Conservation (phyloP, 2,329 filamentous ascomycete species). For the Cladosporium sp. region DNA sequence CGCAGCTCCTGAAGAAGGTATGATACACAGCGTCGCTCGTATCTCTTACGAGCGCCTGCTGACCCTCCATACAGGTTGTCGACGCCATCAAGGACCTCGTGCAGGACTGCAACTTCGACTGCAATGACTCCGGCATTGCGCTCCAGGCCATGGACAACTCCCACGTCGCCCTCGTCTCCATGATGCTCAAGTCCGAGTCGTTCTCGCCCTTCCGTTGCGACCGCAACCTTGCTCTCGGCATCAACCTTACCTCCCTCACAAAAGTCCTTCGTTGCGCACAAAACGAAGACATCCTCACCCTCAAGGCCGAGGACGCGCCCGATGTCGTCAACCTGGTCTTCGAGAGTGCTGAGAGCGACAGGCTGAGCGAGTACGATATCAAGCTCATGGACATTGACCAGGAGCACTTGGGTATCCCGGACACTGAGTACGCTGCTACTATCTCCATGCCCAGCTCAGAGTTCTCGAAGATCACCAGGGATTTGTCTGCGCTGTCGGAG, state of each 20-base stretch:
- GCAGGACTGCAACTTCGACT: conserved; percentile 99
- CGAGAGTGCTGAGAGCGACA: conserved; percentile 83
- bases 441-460: conserved; percentile 85
- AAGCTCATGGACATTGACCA: conserved; percentile 99
- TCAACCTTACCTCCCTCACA: conserved; percentile 94
- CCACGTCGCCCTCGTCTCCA: conserved; percentile 96
- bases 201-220: conserved; percentile 97
- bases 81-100: conserved; percentile 99
- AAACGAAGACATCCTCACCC: conserved; percentile 88
- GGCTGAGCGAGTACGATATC: conserved; percentile 97
- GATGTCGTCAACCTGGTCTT: conserved; percentile 95
- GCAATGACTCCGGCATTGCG: conserved; percentile 98
- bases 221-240: conserved; percentile 92
- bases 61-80: conserved; percentile 67
- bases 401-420: conserved; percentile 96
- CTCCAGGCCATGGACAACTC: conserved; percentile 99
- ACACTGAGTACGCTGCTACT: conserved; percentile 95
- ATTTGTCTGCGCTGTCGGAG: conserved; percentile 88
- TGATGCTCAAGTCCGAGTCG: conserved; percentile 94
- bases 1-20: conserved; percentile 92
- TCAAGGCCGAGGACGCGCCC: conserved; percentile 96
- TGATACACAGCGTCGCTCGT: conserved; percentile 19
- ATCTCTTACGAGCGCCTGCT: conserved; percentile 19
- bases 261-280: conserved; percentile 95
- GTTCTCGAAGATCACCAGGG: conserved; percentile 92